phyloP scores from a whole-genome alignment of 1,284 basidiomycete species.

The Neotropicomus parvogracilis region DNA sequence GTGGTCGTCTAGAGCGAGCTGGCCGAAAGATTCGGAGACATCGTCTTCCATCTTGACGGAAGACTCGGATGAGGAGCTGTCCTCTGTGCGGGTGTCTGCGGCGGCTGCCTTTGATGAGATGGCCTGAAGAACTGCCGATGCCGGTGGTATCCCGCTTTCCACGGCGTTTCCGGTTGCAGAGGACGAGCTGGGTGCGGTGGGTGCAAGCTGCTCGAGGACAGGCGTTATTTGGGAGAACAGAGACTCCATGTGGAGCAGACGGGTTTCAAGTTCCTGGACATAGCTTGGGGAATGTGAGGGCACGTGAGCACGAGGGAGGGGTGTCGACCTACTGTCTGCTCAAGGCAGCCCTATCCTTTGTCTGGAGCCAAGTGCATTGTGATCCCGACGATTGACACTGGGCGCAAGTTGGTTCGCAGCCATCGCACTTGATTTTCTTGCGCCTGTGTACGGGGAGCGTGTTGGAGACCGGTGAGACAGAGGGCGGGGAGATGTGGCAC shows the following conservation, averaged over 20 bases:
- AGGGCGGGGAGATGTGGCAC: slow-evolving; percentile 31
- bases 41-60: slow-evolving; percentile 66
- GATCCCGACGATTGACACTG: slow-evolving; percentile 71
- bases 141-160: slow-evolving; percentile 33
- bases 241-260: slow-evolving; percentile 79
- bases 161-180: slow-evolving; percentile 31
- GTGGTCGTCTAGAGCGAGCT: slow-evolving; percentile 83
- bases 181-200: slow-evolving; percentile 30
- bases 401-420: slow-evolving; percentile 77
- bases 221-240: slow-evolving; percentile 75
- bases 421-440: slow-evolving; percentile 89
- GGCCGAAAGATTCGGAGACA: slow-evolving; percentile 77
- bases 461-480: slow-evolving; percentile 16
- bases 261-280: slow-evolving; percentile 82
- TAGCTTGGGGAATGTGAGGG: slow-evolving; percentile 49
- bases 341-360: slow-evolving; percentile 79
- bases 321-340: slow-evolving; percentile 69
- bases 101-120: slow-evolving; percentile 40
- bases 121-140: slow-evolving; percentile 40
- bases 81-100: slow-evolving; percentile 30
- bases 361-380: slow-evolving; percentile 81
- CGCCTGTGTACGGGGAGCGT: slow-evolving; percentile 44
- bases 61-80: slow-evolving; percentile 37
- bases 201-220: slow-evolving; percentile 59
- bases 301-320: slow-evolving; percentile 10